These are phyloP conservation scores for Xylaria scruposa DNA, from an alignment of 495 filamentous ascomycete species.

Conservation along the genomic window DNA sequence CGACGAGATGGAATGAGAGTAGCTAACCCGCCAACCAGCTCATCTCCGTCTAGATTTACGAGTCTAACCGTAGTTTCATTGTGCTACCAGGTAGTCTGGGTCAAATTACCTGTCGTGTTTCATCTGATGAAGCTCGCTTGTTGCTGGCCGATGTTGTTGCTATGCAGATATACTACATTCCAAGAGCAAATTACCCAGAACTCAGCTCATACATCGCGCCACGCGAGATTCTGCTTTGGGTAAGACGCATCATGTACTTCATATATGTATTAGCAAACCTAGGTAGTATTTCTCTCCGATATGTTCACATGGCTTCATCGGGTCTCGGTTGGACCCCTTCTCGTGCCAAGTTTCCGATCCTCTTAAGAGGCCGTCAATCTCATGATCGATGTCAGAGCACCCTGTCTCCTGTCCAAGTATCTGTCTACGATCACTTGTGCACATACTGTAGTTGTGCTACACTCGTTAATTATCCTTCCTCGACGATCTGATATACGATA, in stretches of 20 bases:
- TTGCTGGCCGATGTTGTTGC: background rate
- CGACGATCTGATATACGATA: background rate
- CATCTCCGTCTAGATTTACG: background rate
- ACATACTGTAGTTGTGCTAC: background rate
- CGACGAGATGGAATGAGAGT: background rate
- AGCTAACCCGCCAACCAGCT: background rate
- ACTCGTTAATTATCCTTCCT: background rate
- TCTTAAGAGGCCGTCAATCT: constrained; percentile 20
- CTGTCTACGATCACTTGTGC: background rate
- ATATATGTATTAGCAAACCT: constrained; percentile 4
- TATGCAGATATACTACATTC: constrained; percentile 1
- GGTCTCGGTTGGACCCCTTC: constrained; percentile 4
- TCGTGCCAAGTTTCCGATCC: constrained; percentile 18
- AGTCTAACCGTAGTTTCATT: background rate
- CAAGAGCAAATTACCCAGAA: background rate
- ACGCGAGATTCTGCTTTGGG: background rate
- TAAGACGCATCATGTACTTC: constrained; percentile 2
- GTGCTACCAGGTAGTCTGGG: background rate
- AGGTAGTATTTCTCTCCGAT: background rate
- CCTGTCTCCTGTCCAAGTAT: background rate
- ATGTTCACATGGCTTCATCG: constrained; percentile 1
- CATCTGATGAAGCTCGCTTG: background rate
- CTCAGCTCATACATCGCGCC: background rate
- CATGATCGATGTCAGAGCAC: background rate
- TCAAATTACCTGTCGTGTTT: background rate